Conservation (phyloP, 1,284 basidiomycete species). For the Meripilus lineatus region DNA sequence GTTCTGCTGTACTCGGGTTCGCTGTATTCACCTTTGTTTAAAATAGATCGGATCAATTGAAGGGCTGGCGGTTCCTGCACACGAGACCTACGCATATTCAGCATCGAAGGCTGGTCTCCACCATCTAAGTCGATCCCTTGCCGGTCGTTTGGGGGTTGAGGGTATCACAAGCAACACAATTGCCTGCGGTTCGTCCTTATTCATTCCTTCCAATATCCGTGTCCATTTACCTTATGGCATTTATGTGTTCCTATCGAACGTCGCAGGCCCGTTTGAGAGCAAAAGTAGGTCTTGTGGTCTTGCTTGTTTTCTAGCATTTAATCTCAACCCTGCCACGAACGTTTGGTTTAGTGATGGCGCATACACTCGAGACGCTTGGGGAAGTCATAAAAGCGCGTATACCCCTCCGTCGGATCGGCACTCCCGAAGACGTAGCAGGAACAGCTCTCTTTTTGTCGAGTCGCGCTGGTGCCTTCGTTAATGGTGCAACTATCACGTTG, state of each 20-base stretch:
- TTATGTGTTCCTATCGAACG: neutral
- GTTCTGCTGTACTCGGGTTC: neutral
- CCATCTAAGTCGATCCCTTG: slow-evolving; percentile 61
- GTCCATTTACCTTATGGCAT: neutral
- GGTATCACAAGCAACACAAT: slow-evolving; percentile 67
- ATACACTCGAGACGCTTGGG: slow-evolving; percentile 45
- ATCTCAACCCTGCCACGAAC: too few relatives aligned
- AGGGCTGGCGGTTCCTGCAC: slow-evolving; percentile 45
- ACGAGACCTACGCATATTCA: slow-evolving; percentile 69
- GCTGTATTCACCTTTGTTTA: neutral
- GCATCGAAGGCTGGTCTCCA: slow-evolving; percentile 61
- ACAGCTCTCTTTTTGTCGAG: slow-evolving; percentile 58
- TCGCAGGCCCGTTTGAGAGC: slow-evolving; percentile 42
- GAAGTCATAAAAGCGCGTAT: slow-evolving; percentile 41
- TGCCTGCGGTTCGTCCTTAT: slow-evolving; percentile 47
- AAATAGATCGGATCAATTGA: slow-evolving; percentile 64
- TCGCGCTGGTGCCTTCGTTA: slow-evolving; percentile 57
- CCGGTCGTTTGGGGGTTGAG: slow-evolving; percentile 52
- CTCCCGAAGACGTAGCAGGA: slow-evolving; percentile 59
- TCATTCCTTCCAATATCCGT: neutral
- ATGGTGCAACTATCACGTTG: slow-evolving; percentile 55
- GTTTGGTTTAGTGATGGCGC: slow-evolving; percentile 58
- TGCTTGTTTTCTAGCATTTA: neutral
- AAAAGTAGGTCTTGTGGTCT: slow-evolving; percentile 35
- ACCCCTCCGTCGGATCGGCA: slow-evolving; percentile 54